A percentile compares a stretch with the other conserved stretches of the same genome.
These are phyloP conservation scores for Arbutus unedo DNA, from an alignment of 148 eudicot species.

Conservation along the genomic window DNA sequence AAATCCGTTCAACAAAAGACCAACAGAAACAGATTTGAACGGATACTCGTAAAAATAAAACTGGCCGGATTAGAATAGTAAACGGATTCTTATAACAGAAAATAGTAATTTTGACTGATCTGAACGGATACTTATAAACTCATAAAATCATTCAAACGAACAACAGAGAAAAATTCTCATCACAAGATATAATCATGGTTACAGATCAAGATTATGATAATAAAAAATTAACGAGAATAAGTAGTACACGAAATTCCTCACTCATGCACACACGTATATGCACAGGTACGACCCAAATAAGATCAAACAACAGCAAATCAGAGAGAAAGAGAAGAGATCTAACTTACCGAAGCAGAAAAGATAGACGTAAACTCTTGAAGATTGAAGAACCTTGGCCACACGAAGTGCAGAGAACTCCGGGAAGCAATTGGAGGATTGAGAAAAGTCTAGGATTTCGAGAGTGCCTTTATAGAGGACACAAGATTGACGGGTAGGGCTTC, in stretches of 20 bases:
- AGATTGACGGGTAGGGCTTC: background rate
- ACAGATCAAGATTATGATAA: background rate
- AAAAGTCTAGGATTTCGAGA: background rate
- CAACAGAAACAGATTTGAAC: background rate
- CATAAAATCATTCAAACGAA: background rate
- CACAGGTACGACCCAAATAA: too few relatives aligned
- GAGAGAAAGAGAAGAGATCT: background rate
- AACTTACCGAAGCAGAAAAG: background rate
- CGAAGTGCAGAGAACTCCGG: background rate
- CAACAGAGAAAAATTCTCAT: background rate
- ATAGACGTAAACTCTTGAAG: background rate
- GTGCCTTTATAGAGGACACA: background rate
- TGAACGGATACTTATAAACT: background rate
- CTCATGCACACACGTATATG: background rate
- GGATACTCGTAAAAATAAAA: too few relatives aligned
- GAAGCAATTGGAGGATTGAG: background rate
- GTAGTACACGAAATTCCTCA: background rate
- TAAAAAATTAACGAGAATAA: background rate
- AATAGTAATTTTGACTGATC: too few relatives aligned
- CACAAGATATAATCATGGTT: background rate
- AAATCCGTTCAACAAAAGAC: background rate
- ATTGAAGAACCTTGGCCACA: background rate
- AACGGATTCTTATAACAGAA: too few relatives aligned
- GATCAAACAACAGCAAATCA: background rate
- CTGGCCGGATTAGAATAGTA: too few relatives aligned